Base-by-base conservation (phyloP, 441 rosid species). In the Adansonia rubrostipa region DNA sequence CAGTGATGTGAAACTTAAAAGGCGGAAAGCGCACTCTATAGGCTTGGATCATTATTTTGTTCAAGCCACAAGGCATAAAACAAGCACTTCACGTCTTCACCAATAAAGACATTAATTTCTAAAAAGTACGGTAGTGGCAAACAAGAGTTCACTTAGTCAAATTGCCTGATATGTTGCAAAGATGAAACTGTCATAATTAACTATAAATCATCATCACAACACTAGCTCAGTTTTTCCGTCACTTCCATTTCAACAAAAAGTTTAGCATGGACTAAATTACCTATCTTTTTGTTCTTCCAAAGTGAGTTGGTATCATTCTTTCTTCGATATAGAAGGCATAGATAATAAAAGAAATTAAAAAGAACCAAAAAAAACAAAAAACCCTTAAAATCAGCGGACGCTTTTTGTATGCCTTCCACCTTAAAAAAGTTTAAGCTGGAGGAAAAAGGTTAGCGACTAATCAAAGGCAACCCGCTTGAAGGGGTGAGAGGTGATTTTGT, bases 91-190 rank as follows among this genome's bases (percentile, higher is more conserved):
- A 11, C 36, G 40, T 36, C 40, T 36, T 36, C 40, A 36, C 40
- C 40, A 8, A 69, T 69, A 69, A 68, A 11, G 57, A 24, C 73
- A 11, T 48, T 69, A 47, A 47, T 20, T 24, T 20, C 57, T 69
- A 47, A 68, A 69, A 69, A 20, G 2, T 69, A 57, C 62, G 28
- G 33, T 28, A 5, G 24, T 67, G 28, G 5, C 9, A 67, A 67
- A 67, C 28, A 67, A 67, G 51, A 5, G 28, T 66, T 44, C 4
- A 28, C 71, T 67, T 67, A 53, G 45, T 44, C 71, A 44, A 8
- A 17, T 67, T 8, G 28, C 47, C 50, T 66, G 71, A 66, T 66
- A 9, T 10, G 5, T 67, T 67, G 72, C 72, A 67, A 45, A 67
- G 54, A 67, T 19, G 9, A 45, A 67, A 24, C 51, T 45, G 54